Evolutionary conservation across 352 stramenopile species (phyloP).

Genomic region (Pythium scleroteichum): DNA sequence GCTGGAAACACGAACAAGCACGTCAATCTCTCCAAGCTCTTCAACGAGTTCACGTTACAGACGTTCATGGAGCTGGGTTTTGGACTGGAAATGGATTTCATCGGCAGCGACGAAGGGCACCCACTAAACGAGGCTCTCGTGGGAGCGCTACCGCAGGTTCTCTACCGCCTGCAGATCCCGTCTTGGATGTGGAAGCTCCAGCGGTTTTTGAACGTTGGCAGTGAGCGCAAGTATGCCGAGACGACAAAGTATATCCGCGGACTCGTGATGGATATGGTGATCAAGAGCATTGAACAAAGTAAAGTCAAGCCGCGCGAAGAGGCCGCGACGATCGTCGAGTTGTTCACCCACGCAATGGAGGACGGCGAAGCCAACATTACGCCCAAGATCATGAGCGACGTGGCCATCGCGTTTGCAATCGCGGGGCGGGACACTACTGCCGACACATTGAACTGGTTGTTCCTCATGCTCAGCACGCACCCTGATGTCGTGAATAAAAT

Average conservation of each 20-base stretch:
- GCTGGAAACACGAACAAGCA: background rate
- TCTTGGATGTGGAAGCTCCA: constrained; percentile 21
- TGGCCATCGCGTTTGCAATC: constrained; percentile 52
- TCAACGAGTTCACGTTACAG: constrained; percentile 27
- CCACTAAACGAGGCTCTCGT: constrained; percentile 16
- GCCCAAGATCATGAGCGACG: constrained; percentile 35
- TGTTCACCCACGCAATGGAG: constrained; percentile 22
- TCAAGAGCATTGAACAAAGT: constrained; percentile 10
- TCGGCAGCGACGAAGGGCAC: constrained; percentile 7
- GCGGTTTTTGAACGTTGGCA: constrained; percentile 15
- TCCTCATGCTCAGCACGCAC: constrained; percentile 43
- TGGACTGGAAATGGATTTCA: constrained; percentile 17
- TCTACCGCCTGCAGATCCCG: constrained; percentile 7
- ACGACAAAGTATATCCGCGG: constrained; percentile 3
- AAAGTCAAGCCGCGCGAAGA: constrained; percentile 6
- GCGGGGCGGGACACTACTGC: constrained; percentile 52
- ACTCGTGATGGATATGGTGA: constrained; percentile 14
- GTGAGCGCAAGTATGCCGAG: constrained; percentile 15
- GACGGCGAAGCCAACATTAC: constrained; percentile 13
- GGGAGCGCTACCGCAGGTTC: constrained; percentile 6
- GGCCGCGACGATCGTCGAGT: constrained; percentile 20
- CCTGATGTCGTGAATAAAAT: constrained; percentile 33
- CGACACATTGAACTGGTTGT: constrained; percentile 44
- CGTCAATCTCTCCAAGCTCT: constrained; percentile 18
- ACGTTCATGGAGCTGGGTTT: constrained; percentile 30